A percentile compares a stretch with the other conserved stretches of the same genome.
Conservation (phyloP, 2,329 filamentous ascomycete genomes). For the Fusarium sp. region DNA sequence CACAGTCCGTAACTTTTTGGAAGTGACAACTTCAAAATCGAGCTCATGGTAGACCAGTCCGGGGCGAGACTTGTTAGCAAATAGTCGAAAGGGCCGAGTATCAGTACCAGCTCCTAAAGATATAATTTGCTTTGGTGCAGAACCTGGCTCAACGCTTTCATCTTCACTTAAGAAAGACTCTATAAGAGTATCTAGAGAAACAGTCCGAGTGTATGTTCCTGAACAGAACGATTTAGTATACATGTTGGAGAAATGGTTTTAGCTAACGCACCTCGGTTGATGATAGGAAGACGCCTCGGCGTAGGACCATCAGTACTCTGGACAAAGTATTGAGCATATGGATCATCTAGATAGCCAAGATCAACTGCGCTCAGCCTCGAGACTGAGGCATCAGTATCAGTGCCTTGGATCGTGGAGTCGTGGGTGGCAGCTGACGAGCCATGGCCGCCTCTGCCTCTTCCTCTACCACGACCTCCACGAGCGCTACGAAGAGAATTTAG, state of each 20-base stretch:
- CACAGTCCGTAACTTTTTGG: slow-evolving; percentile 71
- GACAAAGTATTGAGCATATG: slow-evolving; percentile 80
- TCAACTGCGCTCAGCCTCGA: slow-evolving; percentile 91
- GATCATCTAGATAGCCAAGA: slow-evolving; percentile 85
- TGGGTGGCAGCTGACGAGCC: slow-evolving; percentile 58
- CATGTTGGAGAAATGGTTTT: not conserved
- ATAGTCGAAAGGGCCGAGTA: slow-evolving; percentile 85
- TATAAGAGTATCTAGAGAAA: slow-evolving; percentile 83
- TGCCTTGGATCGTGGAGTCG: slow-evolving; percentile 85
- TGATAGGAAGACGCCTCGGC: slow-evolving; percentile 83
- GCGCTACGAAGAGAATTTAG: slow-evolving; percentile 62
- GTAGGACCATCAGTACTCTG: slow-evolving; percentile 60
- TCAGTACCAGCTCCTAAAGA: slow-evolving; percentile 95
- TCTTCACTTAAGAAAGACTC: slow-evolving; percentile 72
- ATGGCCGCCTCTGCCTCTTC: slow-evolving; percentile 53
- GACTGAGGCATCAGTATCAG: slow-evolving; percentile 90
- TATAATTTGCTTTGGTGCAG: slow-evolving; percentile 77
- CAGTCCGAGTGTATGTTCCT: slow-evolving; percentile 95
- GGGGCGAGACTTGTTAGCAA: slow-evolving; percentile 58
- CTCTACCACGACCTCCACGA: slow-evolving; percentile 55
- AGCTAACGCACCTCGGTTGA: slow-evolving; percentile 81
- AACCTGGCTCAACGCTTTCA: slow-evolving; percentile 42
- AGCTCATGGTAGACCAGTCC: slow-evolving; percentile 87
- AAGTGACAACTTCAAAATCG: slow-evolving; percentile 84
- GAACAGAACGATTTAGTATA: slow-evolving; percentile 32